Evolutionary conservation across 2,329 filamentous ascomycete genomes (phyloP).

Genomic region (Grosmannia serpens): DNA sequence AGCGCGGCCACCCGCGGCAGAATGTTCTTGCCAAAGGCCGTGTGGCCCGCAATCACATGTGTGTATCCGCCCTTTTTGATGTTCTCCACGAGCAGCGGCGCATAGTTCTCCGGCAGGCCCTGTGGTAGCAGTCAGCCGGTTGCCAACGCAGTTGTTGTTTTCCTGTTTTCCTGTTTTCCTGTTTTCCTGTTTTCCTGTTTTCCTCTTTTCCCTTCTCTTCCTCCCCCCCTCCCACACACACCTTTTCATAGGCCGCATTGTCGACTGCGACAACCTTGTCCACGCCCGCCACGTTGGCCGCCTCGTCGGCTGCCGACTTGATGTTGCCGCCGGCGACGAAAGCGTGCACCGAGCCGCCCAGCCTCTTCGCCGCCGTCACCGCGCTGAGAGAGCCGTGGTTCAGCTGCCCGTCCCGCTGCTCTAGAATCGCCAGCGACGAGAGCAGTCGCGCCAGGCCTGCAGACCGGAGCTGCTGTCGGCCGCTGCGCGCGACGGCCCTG

Average conservation of each 20-base stretch:
- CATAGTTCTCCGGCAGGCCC: constrained; percentile 89
- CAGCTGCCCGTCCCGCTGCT: constrained; percentile 84
- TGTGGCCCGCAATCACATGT: constrained; percentile 82
- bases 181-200: background rate
- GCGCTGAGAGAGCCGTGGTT: constrained; percentile 73
- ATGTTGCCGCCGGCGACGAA: constrained; percentile 77
- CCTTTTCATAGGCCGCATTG: constrained; percentile 86
- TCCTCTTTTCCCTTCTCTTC: background rate
- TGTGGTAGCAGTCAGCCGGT: constrained; percentile 21
- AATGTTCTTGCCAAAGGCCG: constrained; percentile 92
- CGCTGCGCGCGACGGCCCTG: constrained; percentile 4
- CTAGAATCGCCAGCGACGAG: constrained; percentile 82
- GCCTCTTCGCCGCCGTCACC: constrained; percentile 72
- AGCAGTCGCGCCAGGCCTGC: constrained; percentile 57
- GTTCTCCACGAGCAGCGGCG: constrained; percentile 87
- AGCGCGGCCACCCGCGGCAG: constrained; percentile 85
- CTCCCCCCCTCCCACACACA: background rate
- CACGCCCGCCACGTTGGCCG: constrained; percentile 77
- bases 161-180: no score
- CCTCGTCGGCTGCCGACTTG: constrained; percentile 67
- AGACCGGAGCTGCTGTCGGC: constrained; percentile 15
- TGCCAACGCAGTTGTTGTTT: background rate
- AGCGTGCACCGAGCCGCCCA: constrained; percentile 75
- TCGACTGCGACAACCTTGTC: constrained; percentile 88
- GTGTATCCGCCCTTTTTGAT: constrained; percentile 93